Percentiles rank a stretch among this genome's conserved stretches.
phyloP scores from a whole-genome alignment of 192 early-diverging fungal species.

The Globomyces pollinis-pini region DNA sequence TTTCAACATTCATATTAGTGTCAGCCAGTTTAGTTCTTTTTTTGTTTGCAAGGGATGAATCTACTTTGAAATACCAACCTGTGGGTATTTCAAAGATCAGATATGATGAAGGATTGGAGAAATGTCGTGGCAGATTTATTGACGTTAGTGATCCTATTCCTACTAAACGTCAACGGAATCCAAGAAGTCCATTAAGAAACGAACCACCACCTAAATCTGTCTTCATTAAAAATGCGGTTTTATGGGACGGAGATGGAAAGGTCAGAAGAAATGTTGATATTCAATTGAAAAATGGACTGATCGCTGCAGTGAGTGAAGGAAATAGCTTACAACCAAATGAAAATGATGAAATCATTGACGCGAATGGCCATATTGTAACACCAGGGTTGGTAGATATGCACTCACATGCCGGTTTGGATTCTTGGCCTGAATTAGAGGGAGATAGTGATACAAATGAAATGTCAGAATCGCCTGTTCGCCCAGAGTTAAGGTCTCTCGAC shows the following conservation, averaged over 20 bases:
- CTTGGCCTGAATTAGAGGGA: conserved; percentile 51
- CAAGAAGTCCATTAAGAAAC: neutral
- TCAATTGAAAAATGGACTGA: conserved; percentile 13
- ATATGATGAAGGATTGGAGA: neutral
- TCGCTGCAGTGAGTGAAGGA: conserved; percentile 13
- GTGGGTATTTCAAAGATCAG: neutral
- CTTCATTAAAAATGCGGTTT: conserved; percentile 50
- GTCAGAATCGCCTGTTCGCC: conserved; percentile 44
- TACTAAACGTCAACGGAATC: neutral
- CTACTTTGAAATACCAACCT: too few species aligned
- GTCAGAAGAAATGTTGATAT: conserved; percentile 38
- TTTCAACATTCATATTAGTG: too few species aligned
- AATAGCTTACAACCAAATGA: neutral
- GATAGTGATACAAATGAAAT: conserved; percentile 61
- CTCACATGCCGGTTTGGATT: conserved; percentile 55
- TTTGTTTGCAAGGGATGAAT: too few species aligned
- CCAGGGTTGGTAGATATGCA: conserved; percentile 75
- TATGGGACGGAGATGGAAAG: conserved; percentile 50
- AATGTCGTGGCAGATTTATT: neutral
- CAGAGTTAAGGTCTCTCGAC: conserved; percentile 60
- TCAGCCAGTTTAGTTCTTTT: too few species aligned
- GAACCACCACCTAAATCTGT: neutral
- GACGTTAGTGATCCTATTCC: neutral
- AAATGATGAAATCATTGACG: conserved; percentile 37
- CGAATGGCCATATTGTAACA: conserved; percentile 58